Evolutionary conservation across 441 rosid genomes (phyloP), one percentile per base, ranked within the genome.

Genomic region (Euphorbia neoarborescens): DNA sequence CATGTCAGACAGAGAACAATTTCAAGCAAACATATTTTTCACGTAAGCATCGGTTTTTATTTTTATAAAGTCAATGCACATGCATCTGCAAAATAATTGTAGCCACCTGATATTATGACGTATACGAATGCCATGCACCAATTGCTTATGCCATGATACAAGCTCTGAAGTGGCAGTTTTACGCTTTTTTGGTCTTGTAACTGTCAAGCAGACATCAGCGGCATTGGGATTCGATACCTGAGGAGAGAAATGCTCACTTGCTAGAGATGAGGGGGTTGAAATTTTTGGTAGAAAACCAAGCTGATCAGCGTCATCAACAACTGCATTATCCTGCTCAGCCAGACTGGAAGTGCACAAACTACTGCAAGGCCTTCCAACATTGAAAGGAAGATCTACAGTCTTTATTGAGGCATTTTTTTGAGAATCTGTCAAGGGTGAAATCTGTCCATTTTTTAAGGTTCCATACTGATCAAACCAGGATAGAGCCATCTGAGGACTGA

Each of bases 401-500:
- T 80, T 86, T 79, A 74, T 46, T 24, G 74, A 60, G 59, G 79
- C 75, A 76, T 46, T 69, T 75, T 77, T 81, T 74, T 14, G 80
- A 54, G 82, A 69, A 78, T 88, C 86, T 79, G 69, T 74, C 32
- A 72, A 38, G 20, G 83, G 83, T 69, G 77, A 79, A 76, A 81
- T 82, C 77, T 86, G 81, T 79, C 90, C 92, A 70, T 88, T 88
- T 82, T 75, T 89, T 71, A 84, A 81, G 20, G 86, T 76, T 63
- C 94, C 91, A 79, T 79, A 84, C 77, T 80, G 89, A 81, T 79
- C 86, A 73, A 86, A 88, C 96, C 95, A 89, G 63, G 95, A 83
- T 57, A 95, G 89, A 32, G 88, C 92, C 86, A 84, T 85, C 78
- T 81, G 92, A 67, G 86, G 86, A 82, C 87, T 88, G 73, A 86